Evolutionary conservation across 371 early-diverging fungal genomes (phyloP).

Genomic region (Mortierella sp.): DNA sequence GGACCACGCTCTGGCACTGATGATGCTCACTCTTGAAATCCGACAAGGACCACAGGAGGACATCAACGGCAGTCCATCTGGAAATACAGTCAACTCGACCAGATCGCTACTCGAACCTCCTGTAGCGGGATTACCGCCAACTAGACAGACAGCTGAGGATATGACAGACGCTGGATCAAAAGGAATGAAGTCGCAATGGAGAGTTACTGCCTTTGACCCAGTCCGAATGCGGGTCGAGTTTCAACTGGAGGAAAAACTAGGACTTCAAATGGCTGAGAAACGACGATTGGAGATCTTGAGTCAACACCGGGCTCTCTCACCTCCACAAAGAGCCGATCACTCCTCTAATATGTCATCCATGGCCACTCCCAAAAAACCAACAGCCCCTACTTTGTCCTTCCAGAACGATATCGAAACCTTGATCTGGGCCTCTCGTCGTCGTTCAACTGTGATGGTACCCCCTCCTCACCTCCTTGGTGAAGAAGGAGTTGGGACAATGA

Average conservation of each 20-base stretch:
- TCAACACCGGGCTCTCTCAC: neutral
- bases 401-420: slow-evolving; percentile 17
- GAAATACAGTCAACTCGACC: too few species aligned
- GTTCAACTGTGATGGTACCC: too few species aligned
- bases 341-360: neutral
- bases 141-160: neutral
- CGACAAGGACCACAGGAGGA: slow-evolving; percentile 8
- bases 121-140: neutral
- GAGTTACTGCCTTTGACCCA: slow-evolving; percentile 25
- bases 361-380: too few species aligned
- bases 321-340: neutral
- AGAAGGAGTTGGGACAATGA: too few species aligned
- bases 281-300: slow-evolving; percentile 12
- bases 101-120: too few species aligned
- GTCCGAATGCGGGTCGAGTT: slow-evolving; percentile 25
- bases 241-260: slow-evolving; percentile 40
- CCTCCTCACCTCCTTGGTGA: too few species aligned
- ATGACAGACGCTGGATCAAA: neutral
- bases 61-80: neutral
- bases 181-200: slow-evolving; percentile 20
- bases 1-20: slow-evolving; percentile 32
- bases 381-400: too few species aligned
- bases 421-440: slow-evolving; percentile 25
- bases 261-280: slow-evolving; percentile 26
- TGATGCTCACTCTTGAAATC: slow-evolving; percentile 37